Evolutionary conservation across 768 basidiomycete genomes (phyloP), one percentile per base, ranked within the genome.

Genomic region (Lactarius pseudohatsudake): DNA sequence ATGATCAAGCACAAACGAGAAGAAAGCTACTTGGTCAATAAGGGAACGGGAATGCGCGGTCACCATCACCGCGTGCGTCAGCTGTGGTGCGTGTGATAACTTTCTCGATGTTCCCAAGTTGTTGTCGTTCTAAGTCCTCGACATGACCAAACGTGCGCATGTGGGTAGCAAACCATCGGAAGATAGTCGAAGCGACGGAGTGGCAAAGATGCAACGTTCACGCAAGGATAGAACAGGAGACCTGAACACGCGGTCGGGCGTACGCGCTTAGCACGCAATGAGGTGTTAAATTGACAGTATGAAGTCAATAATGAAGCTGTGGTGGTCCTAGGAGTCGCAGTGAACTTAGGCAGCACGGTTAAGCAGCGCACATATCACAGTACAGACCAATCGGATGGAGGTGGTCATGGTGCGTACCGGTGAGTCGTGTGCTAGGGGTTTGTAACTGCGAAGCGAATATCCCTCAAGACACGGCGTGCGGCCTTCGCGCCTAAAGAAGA

Each of bases 231-330:
- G n/a, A n/a, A n/a, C n/a, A 50, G 9, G 32, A 56, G 55, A 18
- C 59, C 32, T 8, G 32, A 61, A 50, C 59, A 61, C 59, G 59
- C 59, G 60, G 43, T 41, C 11, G 15, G 50, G 32, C 16, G 20
- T 34, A n/a, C 30, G 55, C 55, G 55, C 20, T 34, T 56, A 34
- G 4, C 30, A 7, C 9, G 30, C 55, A 34, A 56, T 10, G 32
- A 30, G 32, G 55, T 32, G 16, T 22, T 22, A 26, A 22, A 30
- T 34, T 56, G 55, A 56, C 55, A 34, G 6, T 34, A 30, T 4
- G 18, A 56, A 32, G 30, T 34, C 32, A 34, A 56, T 56, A 56
- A 56, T 5, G 30, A 34, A 56, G 55, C 13, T 15, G 26, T 26
- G 22, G 22, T 53, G 13, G 22, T 18, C 30, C 55, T 56, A 30